Base-by-base conservation (phyloP, 2,329 filamentous ascomycete species). In the Trichothecium sympodiale region DNA sequence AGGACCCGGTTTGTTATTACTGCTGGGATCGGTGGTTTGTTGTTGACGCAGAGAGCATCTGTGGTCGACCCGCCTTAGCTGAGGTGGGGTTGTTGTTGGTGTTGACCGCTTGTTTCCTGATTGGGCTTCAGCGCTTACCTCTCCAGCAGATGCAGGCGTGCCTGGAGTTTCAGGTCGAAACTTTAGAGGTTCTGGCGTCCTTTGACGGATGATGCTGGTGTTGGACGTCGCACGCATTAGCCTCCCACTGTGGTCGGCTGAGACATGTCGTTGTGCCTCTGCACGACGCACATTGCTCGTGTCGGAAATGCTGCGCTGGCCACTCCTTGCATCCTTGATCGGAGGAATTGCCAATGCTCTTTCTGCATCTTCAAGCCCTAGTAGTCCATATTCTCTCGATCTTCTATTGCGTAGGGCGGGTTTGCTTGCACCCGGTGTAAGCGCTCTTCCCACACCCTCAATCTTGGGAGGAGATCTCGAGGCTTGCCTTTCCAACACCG, bases 41-140 rank as follows among this genome's bases (percentile, higher is more conserved):
- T 55, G 55, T 50, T 55, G 54, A 46, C 56, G 54, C 36, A 60
- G 49, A 37, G 57, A 25, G 20, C 6, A 42, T 43, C 56, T 47
- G 49, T 93, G 68, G 55, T 80, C 77, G 43, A 74, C 71, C 43
- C 84, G 75, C 50, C 86, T 74, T 41, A 91, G 70, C 20, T 25
- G 20, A 33, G 81, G 77, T 43, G 80, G 81, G 40, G 79, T 81
- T 43, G 60, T 59, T 53, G 60, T 65, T 43, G 60, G 59, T 53
- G 60, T 65, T 55, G 54, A 55, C 32, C 33, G 20, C 20, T 25
- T 40, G 33, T 31, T 31, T 12, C 30, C 30, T 14, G 17, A 14
- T 20, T 23, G 43, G 36, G 34, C 60, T 50, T n/a, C n/a, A n/a
- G n/a, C n/a, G n/a, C n/a, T n/a, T n/a, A 10, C 20, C 10, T 10